Percentiles rank a stretch among this genome's conserved stretches.
Evolutionary conservation across 371 early-diverging fungal species (phyloP).

Genomic region (Mortierella sp.): DNA sequence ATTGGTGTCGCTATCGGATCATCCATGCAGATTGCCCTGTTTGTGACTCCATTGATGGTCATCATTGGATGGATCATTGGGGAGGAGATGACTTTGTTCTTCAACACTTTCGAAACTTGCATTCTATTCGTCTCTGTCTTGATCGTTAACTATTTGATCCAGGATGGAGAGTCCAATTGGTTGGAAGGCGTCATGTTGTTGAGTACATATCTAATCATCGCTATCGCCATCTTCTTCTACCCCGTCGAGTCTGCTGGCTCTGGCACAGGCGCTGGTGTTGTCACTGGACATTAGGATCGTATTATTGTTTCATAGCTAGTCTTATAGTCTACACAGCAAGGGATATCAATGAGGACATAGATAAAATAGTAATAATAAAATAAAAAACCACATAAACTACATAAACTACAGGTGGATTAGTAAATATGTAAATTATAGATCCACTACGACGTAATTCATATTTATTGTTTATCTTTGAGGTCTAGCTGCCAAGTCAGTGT

Average conservation of each 20-base stretch:
- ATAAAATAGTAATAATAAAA: too few relatives aligned
- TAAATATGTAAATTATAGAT: too few relatives aligned
- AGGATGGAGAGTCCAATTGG: slow-evolving; percentile 88
- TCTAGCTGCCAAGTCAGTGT: slow-evolving; percentile 55
- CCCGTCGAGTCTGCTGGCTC: too few relatives aligned
- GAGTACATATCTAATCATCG: slow-evolving; percentile 82
- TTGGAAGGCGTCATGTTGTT: slow-evolving; percentile 89
- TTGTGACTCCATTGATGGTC: slow-evolving; percentile 90
- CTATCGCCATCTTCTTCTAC: slow-evolving; percentile 81
- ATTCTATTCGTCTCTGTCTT: slow-evolving; percentile 89
- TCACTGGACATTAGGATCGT: too few relatives aligned
- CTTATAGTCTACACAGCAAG: too few relatives aligned
- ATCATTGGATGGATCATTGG: slow-evolving; percentile 90
- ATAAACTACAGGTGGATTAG: too few relatives aligned
- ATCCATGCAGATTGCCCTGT: slow-evolving; percentile 94
- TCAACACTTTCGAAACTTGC: slow-evolving; percentile 87
- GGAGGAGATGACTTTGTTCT: slow-evolving; percentile 85
- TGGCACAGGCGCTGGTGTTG: too few relatives aligned
- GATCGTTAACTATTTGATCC: slow-evolving; percentile 86
- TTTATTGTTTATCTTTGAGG: slow-evolving; percentile 7
- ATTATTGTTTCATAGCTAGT: too few relatives aligned
- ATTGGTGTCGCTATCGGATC: slow-evolving; percentile 93
- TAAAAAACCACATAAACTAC: too few relatives aligned
- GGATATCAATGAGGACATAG: too few relatives aligned
- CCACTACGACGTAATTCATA: not conserved